These are phyloP conservation scores for Apiotrichum veenhuisii DNA, from an alignment of 1,284 basidiomycete species.

Conservation along the genomic window DNA sequence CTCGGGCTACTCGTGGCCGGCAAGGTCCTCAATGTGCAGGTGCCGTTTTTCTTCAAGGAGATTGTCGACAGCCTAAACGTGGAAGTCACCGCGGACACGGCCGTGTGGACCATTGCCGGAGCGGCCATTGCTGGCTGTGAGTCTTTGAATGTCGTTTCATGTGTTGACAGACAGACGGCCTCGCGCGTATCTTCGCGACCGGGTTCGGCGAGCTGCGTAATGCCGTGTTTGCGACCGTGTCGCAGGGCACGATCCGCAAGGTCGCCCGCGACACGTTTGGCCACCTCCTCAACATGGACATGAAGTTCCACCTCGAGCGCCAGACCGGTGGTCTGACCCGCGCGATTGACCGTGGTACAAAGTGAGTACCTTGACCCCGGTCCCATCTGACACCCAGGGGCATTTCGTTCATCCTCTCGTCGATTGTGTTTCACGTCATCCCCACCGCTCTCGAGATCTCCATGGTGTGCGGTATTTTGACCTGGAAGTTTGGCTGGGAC, in stretches of 20 bases:
- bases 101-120: conserved; percentile 88
- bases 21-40: conserved; percentile 96
- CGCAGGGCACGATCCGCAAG: conserved; percentile 87
- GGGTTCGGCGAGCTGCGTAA: conserved; percentile 90
- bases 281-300: conserved; percentile 83
- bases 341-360: conserved; percentile 95
- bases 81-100: conserved; percentile 68
- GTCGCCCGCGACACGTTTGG: conserved; percentile 92
- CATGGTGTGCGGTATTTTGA: conserved; percentile 96
- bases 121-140: conserved; percentile 84
- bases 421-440: conserved; percentile 90
- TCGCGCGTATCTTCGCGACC: conserved; percentile 82
- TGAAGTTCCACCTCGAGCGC: conserved; percentile 86
- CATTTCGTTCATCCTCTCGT: conserved; percentile 90
- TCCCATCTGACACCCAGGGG: conserved; percentile 58
- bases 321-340: conserved; percentile 94
- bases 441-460: conserved; percentile 95
- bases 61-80: conserved; percentile 88
- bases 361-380: conserved; percentile 55
- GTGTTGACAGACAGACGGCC: conserved; percentile 63
- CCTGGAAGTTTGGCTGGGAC: conserved; percentile 94
- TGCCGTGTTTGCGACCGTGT: conserved; percentile 93
- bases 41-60: conserved; percentile 90
- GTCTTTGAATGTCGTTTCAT: conserved; percentile 30
- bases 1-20: conserved; percentile 76